phyloP scores from a whole-genome alignment of 2,329 filamentous ascomycete genomes.

The Exophiala oligosperma region DNA sequence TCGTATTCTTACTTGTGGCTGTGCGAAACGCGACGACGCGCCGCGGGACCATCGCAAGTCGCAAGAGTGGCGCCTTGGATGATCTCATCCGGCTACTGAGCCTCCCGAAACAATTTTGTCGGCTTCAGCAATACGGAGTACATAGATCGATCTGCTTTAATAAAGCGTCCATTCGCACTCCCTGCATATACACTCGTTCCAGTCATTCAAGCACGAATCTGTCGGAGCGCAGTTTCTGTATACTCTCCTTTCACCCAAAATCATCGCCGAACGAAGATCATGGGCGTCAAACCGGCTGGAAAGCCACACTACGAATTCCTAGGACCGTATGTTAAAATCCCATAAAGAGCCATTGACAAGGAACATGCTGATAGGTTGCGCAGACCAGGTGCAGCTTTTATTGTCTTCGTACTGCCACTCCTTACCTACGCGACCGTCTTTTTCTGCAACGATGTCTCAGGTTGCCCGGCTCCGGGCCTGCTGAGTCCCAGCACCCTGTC shows the following conservation, averaged over 20 bases:
- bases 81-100: conserved; percentile 17
- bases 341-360: background rate
- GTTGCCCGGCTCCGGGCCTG: conserved; percentile 83
- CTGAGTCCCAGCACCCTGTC: conserved; percentile 71
- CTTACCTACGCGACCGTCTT: conserved; percentile 79
- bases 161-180: background rate
- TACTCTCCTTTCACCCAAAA: background rate
- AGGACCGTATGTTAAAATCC: conserved; percentile 43
- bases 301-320: conserved; percentile 43
- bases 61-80: conserved; percentile 1
- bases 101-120: conserved; percentile 1
- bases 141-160: too few relatives aligned
- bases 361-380: conserved; percentile 15
- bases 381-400: conserved; percentile 73
- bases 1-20: background rate
- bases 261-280: conserved; percentile 34
- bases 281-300: conserved; percentile 27
- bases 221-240: too few relatives aligned
- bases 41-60: background rate
- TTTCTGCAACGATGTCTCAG: conserved; percentile 87
- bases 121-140: too few relatives aligned
- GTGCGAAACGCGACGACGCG: background rate
- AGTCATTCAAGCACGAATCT: background rate
- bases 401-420: conserved; percentile 78
- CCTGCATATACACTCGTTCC: background rate